A percentile compares a stretch with the other conserved stretches of the same genome.
phyloP scores from a whole-genome alignment of 345 rosid species.

The Citrus mangshanensis region DNA sequence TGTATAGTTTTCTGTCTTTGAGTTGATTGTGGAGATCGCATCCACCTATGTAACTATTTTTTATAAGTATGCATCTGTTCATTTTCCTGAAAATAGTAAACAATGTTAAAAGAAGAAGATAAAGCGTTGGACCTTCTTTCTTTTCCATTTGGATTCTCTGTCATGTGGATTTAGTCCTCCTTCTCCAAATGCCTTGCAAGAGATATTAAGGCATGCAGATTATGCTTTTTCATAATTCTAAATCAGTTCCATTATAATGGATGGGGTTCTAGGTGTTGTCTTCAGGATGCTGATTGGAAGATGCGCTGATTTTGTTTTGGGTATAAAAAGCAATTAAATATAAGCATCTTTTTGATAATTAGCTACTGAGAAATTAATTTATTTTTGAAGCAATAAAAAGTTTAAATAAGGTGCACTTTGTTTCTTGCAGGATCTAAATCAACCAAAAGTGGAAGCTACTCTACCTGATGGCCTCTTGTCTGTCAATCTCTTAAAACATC shows the following conservation, averaged over 20 bases:
- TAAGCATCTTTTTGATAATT: background rate
- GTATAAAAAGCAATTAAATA: background rate
- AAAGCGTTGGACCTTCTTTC: background rate
- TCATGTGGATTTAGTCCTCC: background rate
- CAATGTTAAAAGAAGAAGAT: background rate
- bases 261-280: background rate
- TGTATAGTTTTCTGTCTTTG: background rate
- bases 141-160: background rate
- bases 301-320: background rate
- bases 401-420: conserved; percentile 5
- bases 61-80: background rate
- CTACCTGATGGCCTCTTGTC: conserved; percentile 82
- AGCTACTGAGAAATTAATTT: background rate
- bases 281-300: background rate
- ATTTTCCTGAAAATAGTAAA: background rate
- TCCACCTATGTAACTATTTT: background rate
- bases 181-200: background rate
- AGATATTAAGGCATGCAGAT: background rate
- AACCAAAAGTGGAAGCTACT: conserved; percentile 68
- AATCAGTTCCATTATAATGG: background rate
- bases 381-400: conserved; percentile 13
- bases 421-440: conserved; percentile 72
- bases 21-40: background rate
- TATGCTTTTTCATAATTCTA: background rate
- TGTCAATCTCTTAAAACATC: conserved; percentile 86